Evolutionary conservation across 1,284 basidiomycete genomes (phyloP), one percentile per base, ranked within the genome.

Genomic region (Ganoderma lucidum): DNA sequence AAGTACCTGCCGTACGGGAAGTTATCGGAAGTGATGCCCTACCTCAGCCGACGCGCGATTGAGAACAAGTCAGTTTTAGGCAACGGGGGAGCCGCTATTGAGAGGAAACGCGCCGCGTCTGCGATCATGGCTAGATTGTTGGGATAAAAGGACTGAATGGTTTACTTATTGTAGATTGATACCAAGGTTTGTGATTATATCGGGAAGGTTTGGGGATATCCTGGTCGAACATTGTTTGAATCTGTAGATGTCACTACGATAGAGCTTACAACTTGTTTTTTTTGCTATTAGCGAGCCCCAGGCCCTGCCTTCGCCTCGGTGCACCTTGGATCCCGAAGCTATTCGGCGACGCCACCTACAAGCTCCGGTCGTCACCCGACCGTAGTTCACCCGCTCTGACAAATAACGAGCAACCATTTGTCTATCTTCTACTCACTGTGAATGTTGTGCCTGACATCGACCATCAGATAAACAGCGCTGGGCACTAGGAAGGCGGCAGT

Each of bases 1-100:
- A 96, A 96, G 84, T 90, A 95, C 77, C 84, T 96, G 19, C 94
- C 95, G 0, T 97, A 96, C 74, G 95, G 95, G 10, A 86, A 87
- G 23, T 82, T 95, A 23, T 82, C 83, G 12, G 93, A 94, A 74
- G 89, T 91, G 39, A 86, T 93, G 83, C 90, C 90, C 0, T 93
- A 91, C 78, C 83, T 92, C 42, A 85, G 88, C 23, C 82, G 90
- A 69, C 81, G 91, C 53, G 90, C 90, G 8, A 87, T 90, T 30
- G 91, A 93, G 84, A 93, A 93, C 81, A 91, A 91, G 80, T 85
- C 86, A 9, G 83, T 92, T 55, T 83, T 92, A 73, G 86, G 85
- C 30, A 79, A 80, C 69, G 88, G 87, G 1, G 88, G 85, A 0
- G 88, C 88, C 0, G 79, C 78, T 10, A 82, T 82, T n/a, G 88